These are phyloP conservation scores for Tephrocybe sp. DNA, from an alignment of 768 basidiomycete genomes.

Conservation along the genomic window DNA sequence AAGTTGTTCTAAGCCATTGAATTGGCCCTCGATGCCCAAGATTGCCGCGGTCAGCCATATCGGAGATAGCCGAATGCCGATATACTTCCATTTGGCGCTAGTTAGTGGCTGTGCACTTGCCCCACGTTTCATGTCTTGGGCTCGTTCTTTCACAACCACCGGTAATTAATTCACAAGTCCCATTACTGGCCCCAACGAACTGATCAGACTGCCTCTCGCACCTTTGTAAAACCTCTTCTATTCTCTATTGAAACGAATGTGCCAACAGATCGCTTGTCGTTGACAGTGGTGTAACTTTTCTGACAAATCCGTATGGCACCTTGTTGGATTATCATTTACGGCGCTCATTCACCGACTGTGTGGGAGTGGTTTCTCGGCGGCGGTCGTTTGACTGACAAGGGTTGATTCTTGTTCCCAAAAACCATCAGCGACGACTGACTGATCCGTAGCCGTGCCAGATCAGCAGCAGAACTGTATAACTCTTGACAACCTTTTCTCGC, in stretches of 20 bases:
- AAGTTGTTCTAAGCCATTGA: slow-evolving; percentile 6
- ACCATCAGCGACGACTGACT: slow-evolving; percentile 10
- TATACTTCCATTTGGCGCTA: slow-evolving; percentile 18
- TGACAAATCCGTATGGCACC: slow-evolving; percentile 10
- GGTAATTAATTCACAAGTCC: neutral
- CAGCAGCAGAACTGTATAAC: neutral
- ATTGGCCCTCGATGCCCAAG: slow-evolving; percentile 5
- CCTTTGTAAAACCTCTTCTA: neutral
- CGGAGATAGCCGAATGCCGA: slow-evolving; percentile 20
- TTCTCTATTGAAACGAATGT: too few relatives aligned
- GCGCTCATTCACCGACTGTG: slow-evolving; percentile 3
- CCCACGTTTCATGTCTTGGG: neutral
- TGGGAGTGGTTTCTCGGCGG: slow-evolving; percentile 7
- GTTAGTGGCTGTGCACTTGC: slow-evolving; percentile 15
- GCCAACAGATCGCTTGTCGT: neutral
- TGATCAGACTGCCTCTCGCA: neutral
- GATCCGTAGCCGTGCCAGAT: slow-evolving; percentile 8
- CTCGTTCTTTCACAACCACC: neutral
- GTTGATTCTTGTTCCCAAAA: neutral
- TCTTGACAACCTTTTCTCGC: too few relatives aligned
- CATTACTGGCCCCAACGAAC: neutral
- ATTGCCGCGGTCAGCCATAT: slow-evolving; percentile 14
- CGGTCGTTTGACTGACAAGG: slow-evolving; percentile 4
- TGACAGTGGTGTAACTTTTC: slow-evolving; percentile 7
- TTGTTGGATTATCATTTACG: slow-evolving; percentile 2